Evolutionary conservation across 2,329 filamentous ascomycete species (phyloP).

Genomic region (Fusarium agapanthi): DNA sequence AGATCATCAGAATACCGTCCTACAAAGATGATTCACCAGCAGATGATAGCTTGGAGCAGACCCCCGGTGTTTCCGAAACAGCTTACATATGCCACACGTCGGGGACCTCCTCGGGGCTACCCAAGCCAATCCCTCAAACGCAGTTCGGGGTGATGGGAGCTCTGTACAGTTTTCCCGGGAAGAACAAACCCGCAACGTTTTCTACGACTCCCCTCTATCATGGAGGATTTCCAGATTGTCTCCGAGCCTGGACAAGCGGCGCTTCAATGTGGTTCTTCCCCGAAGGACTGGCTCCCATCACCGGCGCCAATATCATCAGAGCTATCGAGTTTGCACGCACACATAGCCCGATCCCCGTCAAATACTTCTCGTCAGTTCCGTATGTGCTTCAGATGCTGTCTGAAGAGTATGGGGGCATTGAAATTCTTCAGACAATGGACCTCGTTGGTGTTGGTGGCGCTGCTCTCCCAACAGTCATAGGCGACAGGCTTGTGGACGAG

Average conservation of each 20-base stretch:
- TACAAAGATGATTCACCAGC: neutral
- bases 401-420: slow-evolving; percentile 52
- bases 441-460: slow-evolving; percentile 72
- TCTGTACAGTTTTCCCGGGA: slow-evolving; percentile 56
- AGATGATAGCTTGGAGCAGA: neutral
- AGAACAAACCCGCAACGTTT: slow-evolving; percentile 59
- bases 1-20: slow-evolving; percentile 15
- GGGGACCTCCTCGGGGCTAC: slow-evolving; percentile 69
- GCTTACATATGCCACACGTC: slow-evolving; percentile 72
- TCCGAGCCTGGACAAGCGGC: slow-evolving; percentile 68
- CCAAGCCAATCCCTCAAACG: slow-evolving; percentile 69
- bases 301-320: slow-evolving; percentile 59
- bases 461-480: slow-evolving; percentile 61
- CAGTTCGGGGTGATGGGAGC: slow-evolving; percentile 64
- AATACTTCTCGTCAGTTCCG: slow-evolving; percentile 70
- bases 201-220: slow-evolving; percentile 73
- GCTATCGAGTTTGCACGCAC: slow-evolving; percentile 54
- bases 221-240: slow-evolving; percentile 69
- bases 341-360: slow-evolving; percentile 45
- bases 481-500: slow-evolving; percentile 59
- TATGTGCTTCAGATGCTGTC: slow-evolving; percentile 65
- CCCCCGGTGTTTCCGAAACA: slow-evolving; percentile 43
- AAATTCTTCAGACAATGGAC: slow-evolving; percentile 59
- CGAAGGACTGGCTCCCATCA: slow-evolving; percentile 63
- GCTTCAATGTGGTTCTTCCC: slow-evolving; percentile 71